Base-by-base conservation (phyloP, 2,329 filamentous ascomycete genomes). In the Botrytis deweyae region DNA sequence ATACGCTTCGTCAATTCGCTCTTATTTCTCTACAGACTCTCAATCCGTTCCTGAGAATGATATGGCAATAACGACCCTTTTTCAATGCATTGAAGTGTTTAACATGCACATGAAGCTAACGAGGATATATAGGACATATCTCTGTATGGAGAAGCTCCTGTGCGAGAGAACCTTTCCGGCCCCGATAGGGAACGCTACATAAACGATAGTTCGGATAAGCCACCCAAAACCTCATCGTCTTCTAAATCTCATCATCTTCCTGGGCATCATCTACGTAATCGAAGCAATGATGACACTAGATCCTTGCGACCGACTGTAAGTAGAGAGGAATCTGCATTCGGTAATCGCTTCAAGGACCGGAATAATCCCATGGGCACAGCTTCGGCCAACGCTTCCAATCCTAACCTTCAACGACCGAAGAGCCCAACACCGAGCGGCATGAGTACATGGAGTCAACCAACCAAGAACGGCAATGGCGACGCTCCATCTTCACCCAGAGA, bases 391-490 rank as follows among this genome's bases (percentile, higher is more conserved):
- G 74, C 76, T 22, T 80, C 80, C 10, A 80, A 76, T 72, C 73
- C 76, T 36, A 80, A 75, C 72, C 63, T 86, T 81, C 87, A 84
- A 77, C 91, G 94, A 77, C 90, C 93, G 20, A 89, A 92, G 75
- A 97, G 95, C 82, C 94, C 95, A 40, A 93, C 93, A 0, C 92
- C 94, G 12, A 96, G 93, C 82, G 86, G 88, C 61, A 88, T 88
- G 78, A 93, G 91, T 80, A 87, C 85, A 36, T 84, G 84, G 82
- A 88, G 83, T 81, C 77, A 76, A 68, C 65, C 78, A 6, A 72
- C 76, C 20, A 79, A 73, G 62, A 69, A 65, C 16, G 62, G 74
- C n/a, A 61, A 61, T 12, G 77, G 77, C 83, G 80, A 90, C 87
- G 81, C 90, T 89, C 76, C 86, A 84, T 79, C 78, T 42, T 84